Conservation (phyloP, 1,139 yeast species). For the Nakaseomyces uthaithaninus region DNA sequence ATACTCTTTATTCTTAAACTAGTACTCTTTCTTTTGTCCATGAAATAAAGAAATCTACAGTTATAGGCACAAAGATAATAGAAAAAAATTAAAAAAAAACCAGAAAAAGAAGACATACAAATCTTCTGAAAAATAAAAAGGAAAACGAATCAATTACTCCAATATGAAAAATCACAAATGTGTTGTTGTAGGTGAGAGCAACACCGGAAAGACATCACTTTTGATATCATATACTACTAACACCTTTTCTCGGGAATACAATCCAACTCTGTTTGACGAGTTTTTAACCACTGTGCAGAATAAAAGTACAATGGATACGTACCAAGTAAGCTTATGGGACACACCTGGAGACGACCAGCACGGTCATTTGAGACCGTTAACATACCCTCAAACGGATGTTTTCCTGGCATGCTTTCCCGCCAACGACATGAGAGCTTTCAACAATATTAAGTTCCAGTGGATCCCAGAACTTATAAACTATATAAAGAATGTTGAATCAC, state of each 20-base stretch:
- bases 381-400: constrained; percentile 86
- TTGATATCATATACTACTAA: constrained; percentile 83
- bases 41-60: too few species aligned
- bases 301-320: constrained; percentile 48
- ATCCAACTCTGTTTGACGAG: constrained; percentile 87
- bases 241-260: constrained; percentile 89
- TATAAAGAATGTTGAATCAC: constrained; percentile 14
- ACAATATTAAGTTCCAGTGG: constrained; percentile 69
- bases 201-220: constrained; percentile 88
- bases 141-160: neutral
- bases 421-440: constrained; percentile 71
- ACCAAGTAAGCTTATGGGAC: constrained; percentile 84
- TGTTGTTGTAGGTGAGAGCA: constrained; percentile 94
- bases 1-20: too few species aligned
- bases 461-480: constrained; percentile 68
- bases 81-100: too few species aligned
- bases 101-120: too few species aligned
- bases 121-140: too few species aligned
- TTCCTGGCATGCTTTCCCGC: constrained; percentile 80
- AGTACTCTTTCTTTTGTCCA: too few species aligned
- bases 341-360: constrained; percentile 93
- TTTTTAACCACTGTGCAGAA: constrained; percentile 61
- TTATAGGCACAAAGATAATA: too few species aligned
- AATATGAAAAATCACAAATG: constrained; percentile 83
- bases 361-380: constrained; percentile 78